Percentiles rank a stretch among this genome's conserved stretches.
Evolutionary conservation across 129 eudicot species (phyloP).

Genomic region (Deinandra increscens): DNA sequence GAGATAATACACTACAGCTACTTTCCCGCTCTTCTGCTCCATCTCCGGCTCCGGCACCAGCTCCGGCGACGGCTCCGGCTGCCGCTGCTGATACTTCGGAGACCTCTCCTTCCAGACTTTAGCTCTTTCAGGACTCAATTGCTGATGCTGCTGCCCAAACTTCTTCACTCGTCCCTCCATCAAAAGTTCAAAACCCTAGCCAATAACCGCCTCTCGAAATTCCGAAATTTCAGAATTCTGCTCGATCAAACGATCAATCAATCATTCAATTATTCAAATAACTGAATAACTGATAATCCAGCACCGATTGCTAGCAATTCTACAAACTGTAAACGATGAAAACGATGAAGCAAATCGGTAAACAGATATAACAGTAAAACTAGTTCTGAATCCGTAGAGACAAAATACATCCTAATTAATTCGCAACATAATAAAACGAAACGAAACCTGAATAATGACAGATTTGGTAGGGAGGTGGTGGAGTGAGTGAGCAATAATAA

Average conservation of each 20-base stretch:
- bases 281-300: too few species aligned
- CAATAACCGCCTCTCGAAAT: constrained; percentile 10
- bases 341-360: constrained; percentile 3
- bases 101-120: constrained; percentile 97
- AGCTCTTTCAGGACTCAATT: constrained; percentile 88
- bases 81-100: constrained; percentile 58
- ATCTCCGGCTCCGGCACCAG: constrained; percentile 2
- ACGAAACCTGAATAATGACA: constrained; percentile 27
- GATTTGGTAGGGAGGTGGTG: constrained; percentile 22
- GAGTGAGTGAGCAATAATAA: constrained; percentile 24
- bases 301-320: constrained; percentile 15
- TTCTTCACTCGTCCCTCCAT: constrained; percentile 77
- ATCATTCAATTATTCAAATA: too few species aligned
- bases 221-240: constrained; percentile 6
- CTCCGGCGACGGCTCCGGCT: constrained; percentile 21
- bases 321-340: constrained; percentile 12
- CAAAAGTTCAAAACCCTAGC: constrained; percentile 46
- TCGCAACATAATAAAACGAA: constrained; percentile 5
- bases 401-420: constrained; percentile 11
- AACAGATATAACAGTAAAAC: constrained; percentile 21
- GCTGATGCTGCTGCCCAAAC: constrained; percentile 58
- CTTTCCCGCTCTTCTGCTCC: constrained; percentile 44
- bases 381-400: constrained; percentile 4
- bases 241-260: too few species aligned
- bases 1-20: constrained; percentile 79